These are phyloP conservation scores for Echites panduratus DNA, from an alignment of 257 asterid species.

Conservation along the genomic window DNA sequence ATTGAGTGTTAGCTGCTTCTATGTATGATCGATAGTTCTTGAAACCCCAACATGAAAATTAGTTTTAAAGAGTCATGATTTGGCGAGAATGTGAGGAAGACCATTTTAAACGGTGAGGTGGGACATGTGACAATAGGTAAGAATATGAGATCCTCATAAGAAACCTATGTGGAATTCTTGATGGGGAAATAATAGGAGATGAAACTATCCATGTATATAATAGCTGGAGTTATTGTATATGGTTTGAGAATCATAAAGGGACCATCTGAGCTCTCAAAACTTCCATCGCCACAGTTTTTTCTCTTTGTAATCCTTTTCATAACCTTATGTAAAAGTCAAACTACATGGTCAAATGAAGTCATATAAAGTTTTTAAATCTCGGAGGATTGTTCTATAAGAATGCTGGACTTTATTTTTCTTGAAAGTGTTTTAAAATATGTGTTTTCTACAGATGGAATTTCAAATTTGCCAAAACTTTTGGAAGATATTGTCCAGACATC, in stretches of 20 bases:
- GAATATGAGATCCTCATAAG: not conserved
- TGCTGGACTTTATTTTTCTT: not conserved
- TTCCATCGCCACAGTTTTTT: too few species aligned
- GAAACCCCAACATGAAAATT: not conserved
- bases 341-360: too few species aligned
- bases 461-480: conserved; percentile 78
- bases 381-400: not conserved
- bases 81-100: not conserved
- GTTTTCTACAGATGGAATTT: conserved; percentile 54
- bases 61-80: not conserved
- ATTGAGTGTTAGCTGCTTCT: not conserved
- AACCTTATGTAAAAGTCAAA: too few species aligned
- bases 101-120: not conserved
- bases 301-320: too few species aligned
- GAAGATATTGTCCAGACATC: conserved; percentile 95
- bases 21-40: not conserved
- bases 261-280: not conserved
- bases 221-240: not conserved
- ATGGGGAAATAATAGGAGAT: not conserved
- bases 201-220: not conserved
- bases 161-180: not conserved
- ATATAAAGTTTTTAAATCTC: too few species aligned
- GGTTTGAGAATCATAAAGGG: not conserved
- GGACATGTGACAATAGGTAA: not conserved
- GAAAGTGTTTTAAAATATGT: not conserved